Base-by-base conservation (phyloP, 306 rosid genomes). In the Cucurbita maxima region DNA sequence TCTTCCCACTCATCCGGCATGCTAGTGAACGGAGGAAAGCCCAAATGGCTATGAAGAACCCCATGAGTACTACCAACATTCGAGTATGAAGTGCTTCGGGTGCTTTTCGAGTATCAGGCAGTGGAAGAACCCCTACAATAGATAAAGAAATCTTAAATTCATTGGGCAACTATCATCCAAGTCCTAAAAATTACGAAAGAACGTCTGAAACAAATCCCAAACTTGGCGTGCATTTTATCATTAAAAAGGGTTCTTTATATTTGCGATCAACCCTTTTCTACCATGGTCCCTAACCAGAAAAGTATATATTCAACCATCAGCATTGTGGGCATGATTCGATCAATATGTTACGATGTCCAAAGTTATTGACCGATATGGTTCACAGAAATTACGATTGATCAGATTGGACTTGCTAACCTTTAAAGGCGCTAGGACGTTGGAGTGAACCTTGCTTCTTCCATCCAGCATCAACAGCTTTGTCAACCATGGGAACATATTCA, bases 401-500 rank as follows among this genome's bases (percentile, higher is more conserved):
- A 30, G 44, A 57, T 36, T 30, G 50, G 73, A 36, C 56, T 73
- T 72, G 71, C 78, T 60, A 74, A 90, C 99, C 97, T 89, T 83
- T 87, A 38, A 84, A 81, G 79, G 88, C 69, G 63, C 47, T 74
- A 76, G 87, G 78, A 75, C 73, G 83, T 80, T 84, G 95, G 43
- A 82, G 76, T 51, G 87, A 79, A 52, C 79, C 72, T 76, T 86
- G 96, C 76, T 83, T 87, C 87, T 91, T 94, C 95, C 91, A 91
- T 76, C 52, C 64, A 77, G 88, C 83, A 84, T 94, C 99, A 77
- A 94, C 99, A 56, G 97, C 82, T 86, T 94, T 94, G 87, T 94
- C 99, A 69, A 94, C 97, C 92, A 94, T 87, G 63, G 99, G 99
- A 74, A 94, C 86, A 72, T 91, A 94, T 75, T 91, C 99, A 77